Conservation (phyloP, 352 stramenopile genomes). For the Phytopythium ostracodes region DNA sequence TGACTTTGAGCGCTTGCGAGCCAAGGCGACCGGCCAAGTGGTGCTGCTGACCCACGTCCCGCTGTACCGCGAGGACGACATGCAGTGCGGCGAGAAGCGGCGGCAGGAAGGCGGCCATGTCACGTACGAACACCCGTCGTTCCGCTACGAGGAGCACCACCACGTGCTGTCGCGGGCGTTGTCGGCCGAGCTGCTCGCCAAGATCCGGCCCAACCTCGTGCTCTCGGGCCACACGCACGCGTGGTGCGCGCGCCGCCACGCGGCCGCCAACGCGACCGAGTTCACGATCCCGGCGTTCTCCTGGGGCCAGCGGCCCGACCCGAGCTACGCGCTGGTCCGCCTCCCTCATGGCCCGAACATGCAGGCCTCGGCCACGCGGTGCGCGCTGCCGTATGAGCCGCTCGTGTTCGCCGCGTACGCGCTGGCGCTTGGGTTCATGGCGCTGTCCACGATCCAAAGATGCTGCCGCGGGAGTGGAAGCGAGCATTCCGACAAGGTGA, state of each 20-base stretch:
- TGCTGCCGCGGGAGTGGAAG: neutral
- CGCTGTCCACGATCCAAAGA: slow-evolving; percentile 3
- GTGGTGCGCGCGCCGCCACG: slow-evolving; percentile 52
- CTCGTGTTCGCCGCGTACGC: slow-evolving; percentile 37
- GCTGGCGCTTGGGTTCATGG: slow-evolving; percentile 9
- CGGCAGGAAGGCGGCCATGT: slow-evolving; percentile 52
- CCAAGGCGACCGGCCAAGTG: slow-evolving; percentile 21
- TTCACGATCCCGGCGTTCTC: slow-evolving; percentile 74
- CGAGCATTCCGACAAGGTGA: neutral
- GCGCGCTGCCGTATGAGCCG: slow-evolving; percentile 30
- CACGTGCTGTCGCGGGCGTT: slow-evolving; percentile 64
- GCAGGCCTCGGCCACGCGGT: slow-evolving; percentile 13
- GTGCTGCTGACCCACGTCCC: slow-evolving; percentile 64
- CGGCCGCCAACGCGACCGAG: slow-evolving; percentile 24
- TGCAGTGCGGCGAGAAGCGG: slow-evolving; percentile 47
- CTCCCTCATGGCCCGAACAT: slow-evolving; percentile 4
- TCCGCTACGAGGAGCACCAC: slow-evolving; percentile 55
- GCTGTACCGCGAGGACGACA: slow-evolving; percentile 50
- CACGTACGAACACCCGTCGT: slow-evolving; percentile 74
- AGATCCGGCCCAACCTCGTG: slow-evolving; percentile 43
- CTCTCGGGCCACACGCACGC: slow-evolving; percentile 77
- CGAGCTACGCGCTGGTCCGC: slow-evolving; percentile 61
- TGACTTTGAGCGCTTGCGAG: slow-evolving; percentile 22
- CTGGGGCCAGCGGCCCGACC: slow-evolving; percentile 74
- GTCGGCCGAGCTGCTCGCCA: slow-evolving; percentile 44